phyloP scores from a whole-genome alignment of 192 early-diverging fungal genomes.

The Backusella australiensis region DNA sequence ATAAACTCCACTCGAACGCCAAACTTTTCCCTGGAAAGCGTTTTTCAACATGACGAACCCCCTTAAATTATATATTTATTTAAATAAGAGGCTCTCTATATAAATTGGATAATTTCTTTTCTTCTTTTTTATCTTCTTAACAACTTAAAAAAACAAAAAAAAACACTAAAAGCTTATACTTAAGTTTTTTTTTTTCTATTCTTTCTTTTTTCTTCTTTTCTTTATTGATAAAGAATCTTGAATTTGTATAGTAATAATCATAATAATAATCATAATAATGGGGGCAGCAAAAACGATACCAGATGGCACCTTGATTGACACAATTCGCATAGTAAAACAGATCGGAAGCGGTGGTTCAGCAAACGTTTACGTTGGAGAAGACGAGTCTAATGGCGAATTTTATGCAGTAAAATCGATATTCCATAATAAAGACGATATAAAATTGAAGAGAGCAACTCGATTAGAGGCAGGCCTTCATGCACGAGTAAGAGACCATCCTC shows the following conservation, averaged over 20 bases:
- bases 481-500: conserved; percentile 62
- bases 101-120: background rate
- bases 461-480: conserved; percentile 68
- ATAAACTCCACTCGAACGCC: background rate
- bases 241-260: background rate
- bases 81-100: background rate
- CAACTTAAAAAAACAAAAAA: background rate
- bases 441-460: conserved; percentile 56
- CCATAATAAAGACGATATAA: conserved; percentile 51
- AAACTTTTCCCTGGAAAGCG: conserved; percentile 1
- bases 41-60: background rate
- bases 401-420: conserved; percentile 77
- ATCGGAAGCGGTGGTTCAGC: conserved; percentile 77
- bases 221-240: background rate
- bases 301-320: conserved; percentile 15
- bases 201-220: background rate
- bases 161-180: background rate
- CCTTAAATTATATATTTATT: background rate
- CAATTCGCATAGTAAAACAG: background rate
- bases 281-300: background rate
- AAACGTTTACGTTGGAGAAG: conserved; percentile 66
- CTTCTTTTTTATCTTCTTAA: background rate
- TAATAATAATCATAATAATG: background rate
- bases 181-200: background rate
- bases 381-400: conserved; percentile 46